A percentile compares a stretch with the other conserved stretches of the same genome.
Evolutionary conservation across 2,329 filamentous ascomycete genomes (phyloP).

Genomic region (Nothophoma quercina): DNA sequence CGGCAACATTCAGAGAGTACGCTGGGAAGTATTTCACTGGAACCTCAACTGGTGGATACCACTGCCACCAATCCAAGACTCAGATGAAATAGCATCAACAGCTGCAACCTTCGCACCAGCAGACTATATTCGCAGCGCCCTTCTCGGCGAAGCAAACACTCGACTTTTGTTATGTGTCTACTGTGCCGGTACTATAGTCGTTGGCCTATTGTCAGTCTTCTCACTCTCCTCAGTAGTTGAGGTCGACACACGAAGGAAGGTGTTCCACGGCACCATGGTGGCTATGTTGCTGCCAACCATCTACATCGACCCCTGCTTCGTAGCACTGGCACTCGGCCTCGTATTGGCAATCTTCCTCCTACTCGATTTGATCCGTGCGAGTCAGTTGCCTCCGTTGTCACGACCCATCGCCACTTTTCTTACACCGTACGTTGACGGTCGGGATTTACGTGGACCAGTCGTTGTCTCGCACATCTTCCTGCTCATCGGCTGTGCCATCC

Average conservation of each 20-base stretch:
- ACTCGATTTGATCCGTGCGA: slow-evolving; percentile 87
- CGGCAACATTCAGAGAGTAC: slow-evolving; percentile 76
- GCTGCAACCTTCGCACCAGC: slow-evolving; percentile 50
- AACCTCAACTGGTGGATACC: slow-evolving; percentile 79
- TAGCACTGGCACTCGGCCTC: slow-evolving; percentile 78
- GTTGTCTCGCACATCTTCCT: slow-evolving; percentile 97
- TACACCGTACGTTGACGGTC: slow-evolving; percentile 90
- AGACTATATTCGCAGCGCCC: slow-evolving; percentile 68
- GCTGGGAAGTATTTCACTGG: slow-evolving; percentile 72
- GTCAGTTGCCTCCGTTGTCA: slow-evolving; percentile 88
- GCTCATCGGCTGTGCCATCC: slow-evolving; percentile 92
- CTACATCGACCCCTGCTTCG: slow-evolving; percentile 85
- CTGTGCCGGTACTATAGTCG: slow-evolving; percentile 72
- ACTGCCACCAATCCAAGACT: slow-evolving; percentile 62
- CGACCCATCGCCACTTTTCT: slow-evolving; percentile 86
- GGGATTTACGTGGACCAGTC: slow-evolving; percentile 90
- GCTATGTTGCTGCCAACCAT: slow-evolving; percentile 89
- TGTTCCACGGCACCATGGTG: slow-evolving; percentile 99
- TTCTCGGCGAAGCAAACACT: slow-evolving; percentile 78
- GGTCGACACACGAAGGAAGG: slow-evolving; percentile 94
- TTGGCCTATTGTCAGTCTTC: slow-evolving; percentile 78
- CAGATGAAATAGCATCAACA: slow-evolving; percentile 19
- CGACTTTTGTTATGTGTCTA: slow-evolving; percentile 80
- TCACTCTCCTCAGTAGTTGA: slow-evolving; percentile 79
- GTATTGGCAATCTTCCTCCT: slow-evolving; percentile 86